Evolutionary conservation across 1,139 yeast species (phyloP).

Genomic region (Debaryomyces sp.): DNA sequence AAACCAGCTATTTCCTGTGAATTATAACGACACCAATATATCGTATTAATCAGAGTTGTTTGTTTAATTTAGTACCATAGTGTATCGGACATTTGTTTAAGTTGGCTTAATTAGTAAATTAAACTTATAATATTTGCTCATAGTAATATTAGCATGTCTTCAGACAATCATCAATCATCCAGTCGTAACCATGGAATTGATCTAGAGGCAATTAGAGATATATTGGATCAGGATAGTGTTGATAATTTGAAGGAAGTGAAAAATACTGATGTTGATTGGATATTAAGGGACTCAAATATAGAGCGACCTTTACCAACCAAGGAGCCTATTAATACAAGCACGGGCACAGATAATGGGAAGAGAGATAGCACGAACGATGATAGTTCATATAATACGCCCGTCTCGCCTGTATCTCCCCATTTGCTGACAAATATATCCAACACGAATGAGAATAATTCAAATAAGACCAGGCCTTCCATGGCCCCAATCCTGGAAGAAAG

Average conservation of each 20-base stretch:
- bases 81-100: background rate
- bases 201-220: slow-evolving; percentile 20
- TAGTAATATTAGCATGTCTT: slow-evolving; percentile 33
- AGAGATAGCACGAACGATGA: background rate
- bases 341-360: background rate
- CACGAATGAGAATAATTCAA: slow-evolving; percentile 31
- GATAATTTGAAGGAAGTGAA: slow-evolving; percentile 30
- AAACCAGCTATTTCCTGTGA: background rate
- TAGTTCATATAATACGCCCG: background rate
- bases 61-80: background rate
- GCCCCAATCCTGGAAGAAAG: slow-evolving; percentile 37
- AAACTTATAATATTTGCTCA: slow-evolving; percentile 26
- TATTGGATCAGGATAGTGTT: slow-evolving; percentile 22
- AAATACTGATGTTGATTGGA: slow-evolving; percentile 51
- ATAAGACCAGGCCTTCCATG: slow-evolving; percentile 40
- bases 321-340: background rate
- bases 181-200: slow-evolving; percentile 11
- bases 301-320: slow-evolving; percentile 2
- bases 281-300: slow-evolving; percentile 38
- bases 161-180: slow-evolving; percentile 22
- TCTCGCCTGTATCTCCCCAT: slow-evolving; percentile 24
- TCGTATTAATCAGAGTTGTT: background rate
- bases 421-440: slow-evolving; percentile 37
- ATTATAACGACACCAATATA: background rate
- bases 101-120: background rate